Evolutionary conservation across 2,329 filamentous ascomycete genomes (phyloP), one percentile per base, ranked within the genome.

Genomic region (Colletotrichum melonis): DNA sequence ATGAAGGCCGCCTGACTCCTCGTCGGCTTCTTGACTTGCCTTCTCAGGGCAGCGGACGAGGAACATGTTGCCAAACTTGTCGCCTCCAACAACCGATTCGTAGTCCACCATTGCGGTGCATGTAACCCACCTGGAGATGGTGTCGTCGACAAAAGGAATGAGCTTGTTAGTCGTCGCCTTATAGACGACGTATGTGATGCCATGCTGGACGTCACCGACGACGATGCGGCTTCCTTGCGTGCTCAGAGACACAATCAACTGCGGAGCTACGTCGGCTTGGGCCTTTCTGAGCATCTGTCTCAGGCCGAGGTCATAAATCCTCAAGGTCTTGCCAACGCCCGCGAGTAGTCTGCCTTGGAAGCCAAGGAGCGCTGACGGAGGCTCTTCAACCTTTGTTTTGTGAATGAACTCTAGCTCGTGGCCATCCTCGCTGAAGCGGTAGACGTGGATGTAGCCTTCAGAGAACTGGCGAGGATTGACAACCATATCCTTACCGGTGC

Each of bases 21-120:
- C 97, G 78, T 99, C 97, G 0, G 95, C 93, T 81, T 97, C 94
- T 76, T 95, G 92, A 49, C 94, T 97, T 8, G 93, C 92, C 81
- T 97, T 97, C 73, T 92, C 87, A 0, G 96, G 95, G 78, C 94
- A 97, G 60, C 97, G 93, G 35, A 99, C 88, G 57, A 99, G 90
- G 92, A 95, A 99, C 19, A 99, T 84, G 78, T 99, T 99, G 74
- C 97, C 97, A 76, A 99, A 99, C 81, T 98, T 98, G 85, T 99
- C 97, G 46, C 96, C 96, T 46, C 96, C 97, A 3, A 95, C 95
- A 28, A 94, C 92, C 1, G 97, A 97, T 81, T 99, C 97, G 82
- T 99, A 99, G 83, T 99, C 97, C 2, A 98, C 92, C 95, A 99
- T 98, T 3, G 95, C 90, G 1, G 94, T 93, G 77, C 94, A 94